These are phyloP conservation scores for Sphagnum contortum DNA, from an alignment of 225 moss, liverwort and hornwort species.

Conservation along the genomic window DNA sequence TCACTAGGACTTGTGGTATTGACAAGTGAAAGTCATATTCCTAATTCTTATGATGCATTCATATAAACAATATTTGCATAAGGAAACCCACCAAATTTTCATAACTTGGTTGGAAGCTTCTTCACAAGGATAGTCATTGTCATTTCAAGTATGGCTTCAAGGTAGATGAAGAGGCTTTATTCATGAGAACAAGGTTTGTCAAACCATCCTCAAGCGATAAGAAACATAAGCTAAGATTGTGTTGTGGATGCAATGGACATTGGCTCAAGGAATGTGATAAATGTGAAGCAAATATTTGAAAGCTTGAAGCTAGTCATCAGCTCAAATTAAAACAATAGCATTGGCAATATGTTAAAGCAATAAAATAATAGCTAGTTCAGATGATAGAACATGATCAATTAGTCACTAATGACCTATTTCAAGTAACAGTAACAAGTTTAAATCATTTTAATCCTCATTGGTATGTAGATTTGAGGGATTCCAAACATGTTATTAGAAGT, in stretches of 20 bases:
- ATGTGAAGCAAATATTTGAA: not conserved
- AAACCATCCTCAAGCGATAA: not conserved
- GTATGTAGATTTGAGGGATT: no score
- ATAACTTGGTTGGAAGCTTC: not conserved
- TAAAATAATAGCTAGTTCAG: no score
- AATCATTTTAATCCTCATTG: no score
- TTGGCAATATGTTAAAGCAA: no score
- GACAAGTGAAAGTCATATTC: not conserved
- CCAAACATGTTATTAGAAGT: no score
- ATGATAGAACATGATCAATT: no score
- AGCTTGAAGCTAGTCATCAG: no score
- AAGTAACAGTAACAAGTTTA: no score
- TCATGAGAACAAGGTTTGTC: not conserved
- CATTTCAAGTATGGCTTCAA: not conserved
- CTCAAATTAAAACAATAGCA: no score
- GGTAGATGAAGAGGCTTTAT: not conserved
- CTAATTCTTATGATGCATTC: not conserved
- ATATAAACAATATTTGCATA: not conserved
- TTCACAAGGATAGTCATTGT: not conserved
- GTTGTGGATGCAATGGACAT: not conserved
- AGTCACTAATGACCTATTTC: no score
- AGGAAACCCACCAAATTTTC: not conserved
- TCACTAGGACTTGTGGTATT: not conserved
- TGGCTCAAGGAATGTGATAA: not conserved
- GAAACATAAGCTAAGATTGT: not conserved